Evolutionary conservation across 2,329 filamentous ascomycete species (phyloP).

Genomic region (Colletotrichum gigasporum): DNA sequence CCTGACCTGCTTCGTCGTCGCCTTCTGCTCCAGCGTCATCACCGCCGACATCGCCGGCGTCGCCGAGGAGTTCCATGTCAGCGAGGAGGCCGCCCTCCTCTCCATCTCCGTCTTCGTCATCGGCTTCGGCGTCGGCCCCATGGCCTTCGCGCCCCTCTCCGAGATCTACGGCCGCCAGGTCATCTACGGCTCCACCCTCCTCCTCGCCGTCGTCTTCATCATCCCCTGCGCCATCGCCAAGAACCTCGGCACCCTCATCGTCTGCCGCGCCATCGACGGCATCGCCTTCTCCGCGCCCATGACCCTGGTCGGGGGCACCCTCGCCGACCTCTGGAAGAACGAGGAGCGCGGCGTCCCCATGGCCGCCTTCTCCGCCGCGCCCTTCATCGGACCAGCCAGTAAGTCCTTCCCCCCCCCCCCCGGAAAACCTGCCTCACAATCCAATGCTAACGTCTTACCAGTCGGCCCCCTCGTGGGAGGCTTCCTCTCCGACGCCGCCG

Average conservation of each 20-base stretch:
- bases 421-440: neutral
- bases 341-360: slow-evolving; percentile 88
- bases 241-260: slow-evolving; percentile 80
- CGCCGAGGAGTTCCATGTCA: slow-evolving; percentile 70
- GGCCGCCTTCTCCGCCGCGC: slow-evolving; percentile 85
- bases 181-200: slow-evolving; percentile 75
- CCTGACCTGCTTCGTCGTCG: slow-evolving; percentile 77
- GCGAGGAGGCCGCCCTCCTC: slow-evolving; percentile 76
- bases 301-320: slow-evolving; percentile 84
- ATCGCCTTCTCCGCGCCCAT: slow-evolving; percentile 88
- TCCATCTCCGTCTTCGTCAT: slow-evolving; percentile 81
- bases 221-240: slow-evolving; percentile 81
- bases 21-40: slow-evolving; percentile 77
- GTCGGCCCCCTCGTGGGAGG: slow-evolving; percentile 81
- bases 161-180: slow-evolving; percentile 78
- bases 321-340: slow-evolving; percentile 85
- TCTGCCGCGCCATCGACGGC: slow-evolving; percentile 81
- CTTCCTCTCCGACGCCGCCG: slow-evolving; percentile 73
- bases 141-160: slow-evolving; percentile 81
- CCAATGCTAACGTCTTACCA: slow-evolving; percentile 31
- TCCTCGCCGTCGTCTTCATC: slow-evolving; percentile 79
- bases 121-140: slow-evolving; percentile 83
- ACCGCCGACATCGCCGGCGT: slow-evolving; percentile 79
- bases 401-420: slow-evolving; percentile 33
- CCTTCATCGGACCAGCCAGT: slow-evolving; percentile 82